Percentiles rank a stretch among this genome's conserved stretches.
Evolutionary conservation across 1,139 yeast species (phyloP).

Genomic region (Candida labiduridarum): DNA sequence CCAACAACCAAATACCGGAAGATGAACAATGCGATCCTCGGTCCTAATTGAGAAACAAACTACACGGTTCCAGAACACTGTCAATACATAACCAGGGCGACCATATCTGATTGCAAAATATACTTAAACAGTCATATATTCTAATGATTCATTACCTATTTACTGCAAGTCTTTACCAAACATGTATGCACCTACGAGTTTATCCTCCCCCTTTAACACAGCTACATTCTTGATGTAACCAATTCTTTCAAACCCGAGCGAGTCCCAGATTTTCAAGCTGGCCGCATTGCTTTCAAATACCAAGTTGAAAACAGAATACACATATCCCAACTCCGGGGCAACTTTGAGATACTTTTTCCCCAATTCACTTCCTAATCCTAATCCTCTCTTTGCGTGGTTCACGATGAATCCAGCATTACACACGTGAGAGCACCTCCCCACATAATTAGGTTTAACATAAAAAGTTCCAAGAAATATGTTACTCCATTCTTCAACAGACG

Average conservation of each 20-base stretch:
- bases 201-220: constrained; percentile 55
- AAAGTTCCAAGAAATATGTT: constrained; percentile 61
- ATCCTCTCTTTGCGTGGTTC: constrained; percentile 54
- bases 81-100: not conserved
- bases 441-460: constrained; percentile 77
- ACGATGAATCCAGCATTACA: constrained; percentile 84
- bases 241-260: constrained; percentile 69
- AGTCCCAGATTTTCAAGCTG: constrained; percentile 72
- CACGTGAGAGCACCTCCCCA: constrained; percentile 74
- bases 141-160: not conserved
- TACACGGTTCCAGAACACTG: not conserved
- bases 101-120: not conserved
- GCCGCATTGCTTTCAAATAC: constrained; percentile 76
- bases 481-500: constrained; percentile 36
- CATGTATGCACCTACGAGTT: constrained; percentile 68
- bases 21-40: not conserved
- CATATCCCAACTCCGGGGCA: constrained; percentile 75
- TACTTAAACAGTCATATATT: not conserved
- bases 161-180: constrained; percentile 57
- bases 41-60: not conserved
- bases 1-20: too few species aligned
- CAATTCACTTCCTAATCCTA: constrained; percentile 61
- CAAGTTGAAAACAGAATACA: constrained; percentile 78
- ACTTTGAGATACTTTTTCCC: constrained; percentile 62
- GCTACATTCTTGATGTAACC: constrained; percentile 73